Percentiles rank a stretch among this genome's conserved stretches.
Evolutionary conservation across 768 basidiomycete genomes (phyloP).

Genomic region (Pleurotus ostreatus): DNA sequence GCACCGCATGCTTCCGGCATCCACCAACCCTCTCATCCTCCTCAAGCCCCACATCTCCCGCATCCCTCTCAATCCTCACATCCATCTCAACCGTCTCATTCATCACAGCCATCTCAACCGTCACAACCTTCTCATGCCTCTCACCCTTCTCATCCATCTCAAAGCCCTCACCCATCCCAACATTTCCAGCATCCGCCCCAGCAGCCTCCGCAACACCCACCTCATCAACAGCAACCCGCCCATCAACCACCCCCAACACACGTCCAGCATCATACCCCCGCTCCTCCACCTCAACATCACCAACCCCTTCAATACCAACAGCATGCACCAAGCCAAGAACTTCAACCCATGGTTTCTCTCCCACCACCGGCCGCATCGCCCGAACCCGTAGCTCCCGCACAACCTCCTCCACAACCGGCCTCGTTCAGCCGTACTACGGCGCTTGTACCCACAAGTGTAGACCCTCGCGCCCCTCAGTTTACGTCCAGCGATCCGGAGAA

Average conservation of each 20-base stretch:
- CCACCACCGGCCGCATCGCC: constrained; percentile 12
- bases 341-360: not conserved
- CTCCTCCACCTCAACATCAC: constrained; percentile 14
- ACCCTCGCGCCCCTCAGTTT: constrained; percentile 31
- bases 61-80: constrained; percentile 9
- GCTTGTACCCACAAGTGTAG: constrained; percentile 38
- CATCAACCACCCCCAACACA: constrained; percentile 17
- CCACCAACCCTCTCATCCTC: constrained; percentile 11
- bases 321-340: constrained; percentile 14
- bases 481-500: constrained; percentile 31
- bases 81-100: constrained; percentile 11
- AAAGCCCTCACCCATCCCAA: constrained; percentile 15
- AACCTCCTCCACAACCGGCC: constrained; percentile 21
- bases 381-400: constrained; percentile 18
- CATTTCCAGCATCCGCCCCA: constrained; percentile 16
- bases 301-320: constrained; percentile 13
- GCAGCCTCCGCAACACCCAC: constrained; percentile 8
- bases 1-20: constrained; percentile 9
- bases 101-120: constrained; percentile 17
- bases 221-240: constrained; percentile 12
- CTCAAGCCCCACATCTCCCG: constrained; percentile 14
- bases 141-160: constrained; percentile 17
- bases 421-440: constrained; percentile 35
- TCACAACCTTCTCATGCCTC: constrained; percentile 14
- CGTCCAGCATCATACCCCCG: constrained; percentile 10